phyloP scores from a whole-genome alignment of 1,284 basidiomycete genomes.

The Tetrapyrgos nigripes region DNA sequence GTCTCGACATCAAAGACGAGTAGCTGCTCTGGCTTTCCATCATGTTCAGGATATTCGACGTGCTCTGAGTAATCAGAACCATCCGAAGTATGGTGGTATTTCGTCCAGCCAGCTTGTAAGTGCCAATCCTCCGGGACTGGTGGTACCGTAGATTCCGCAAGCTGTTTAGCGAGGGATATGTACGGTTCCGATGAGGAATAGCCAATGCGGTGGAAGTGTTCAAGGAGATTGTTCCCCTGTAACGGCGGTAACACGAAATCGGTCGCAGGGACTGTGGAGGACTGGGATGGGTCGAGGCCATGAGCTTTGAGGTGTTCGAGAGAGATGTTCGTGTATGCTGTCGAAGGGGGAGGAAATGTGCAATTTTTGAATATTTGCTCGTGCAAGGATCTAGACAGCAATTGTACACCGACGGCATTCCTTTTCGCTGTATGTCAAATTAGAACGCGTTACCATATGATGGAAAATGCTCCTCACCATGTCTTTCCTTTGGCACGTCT shows the following conservation, averaged over 20 bases:
- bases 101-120: constrained; percentile 87
- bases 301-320: constrained; percentile 82
- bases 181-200: constrained; percentile 80
- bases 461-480: constrained; percentile 4
- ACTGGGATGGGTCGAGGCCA: constrained; percentile 81
- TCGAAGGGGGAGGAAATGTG: constrained; percentile 68
- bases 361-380: constrained; percentile 84
- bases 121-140: constrained; percentile 79
- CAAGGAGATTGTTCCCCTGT: constrained; percentile 83
- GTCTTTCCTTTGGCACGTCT: constrained; percentile 8
- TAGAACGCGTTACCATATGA: background rate
- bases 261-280: constrained; percentile 81
- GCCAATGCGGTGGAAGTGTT: constrained; percentile 92
- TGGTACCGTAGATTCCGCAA: constrained; percentile 64
- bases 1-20: constrained; percentile 96
- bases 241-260: constrained; percentile 86
- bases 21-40: constrained; percentile 70
- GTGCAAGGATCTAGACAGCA: constrained; percentile 84
- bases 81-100: constrained; percentile 73
- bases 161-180: constrained; percentile 74
- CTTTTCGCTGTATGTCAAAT: constrained; percentile 56
- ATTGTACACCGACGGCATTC: constrained; percentile 92
- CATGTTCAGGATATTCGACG: constrained; percentile 65
- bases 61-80: constrained; percentile 72
- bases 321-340: constrained; percentile 76